phyloP scores from a whole-genome alignment of 2,329 filamentous ascomycete genomes.

The Cryphonectria japonica region DNA sequence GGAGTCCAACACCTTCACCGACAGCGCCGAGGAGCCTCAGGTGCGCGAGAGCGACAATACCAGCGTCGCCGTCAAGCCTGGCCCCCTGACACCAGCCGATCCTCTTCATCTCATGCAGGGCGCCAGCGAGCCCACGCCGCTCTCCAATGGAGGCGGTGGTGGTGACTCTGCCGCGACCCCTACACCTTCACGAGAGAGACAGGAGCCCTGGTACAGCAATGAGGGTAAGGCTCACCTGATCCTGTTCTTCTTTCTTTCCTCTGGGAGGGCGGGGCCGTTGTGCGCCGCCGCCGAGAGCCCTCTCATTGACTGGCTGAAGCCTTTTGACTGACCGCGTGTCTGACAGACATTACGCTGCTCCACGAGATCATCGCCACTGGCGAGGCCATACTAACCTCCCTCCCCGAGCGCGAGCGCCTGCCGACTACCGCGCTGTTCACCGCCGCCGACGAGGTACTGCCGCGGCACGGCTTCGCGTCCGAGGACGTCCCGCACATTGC shows the following conservation, averaged over 20 bases:
- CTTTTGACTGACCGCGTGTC: slow-evolving; percentile 1
- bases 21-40: slow-evolving; percentile 26
- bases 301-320: slow-evolving; percentile 52
- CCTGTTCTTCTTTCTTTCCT: neutral
- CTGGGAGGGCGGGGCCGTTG: slow-evolving; percentile 17
- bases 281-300: neutral
- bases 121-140: slow-evolving; percentile 23
- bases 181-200: slow-evolving; percentile 17
- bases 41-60: slow-evolving; percentile 29
- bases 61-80: slow-evolving; percentile 26
- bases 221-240: slow-evolving; percentile 20
- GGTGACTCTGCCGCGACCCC: slow-evolving; percentile 21
- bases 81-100: neutral
- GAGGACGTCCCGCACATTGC: slow-evolving; percentile 76
- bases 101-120: slow-evolving; percentile 25
- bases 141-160: slow-evolving; percentile 24
- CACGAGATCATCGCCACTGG: slow-evolving; percentile 76
- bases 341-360: slow-evolving; percentile 74
- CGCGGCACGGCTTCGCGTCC: slow-evolving; percentile 69
- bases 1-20: slow-evolving; percentile 28
- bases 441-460: slow-evolving; percentile 79
- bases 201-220: slow-evolving; percentile 28
- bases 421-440: slow-evolving; percentile 79
- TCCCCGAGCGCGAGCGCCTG: slow-evolving; percentile 64
- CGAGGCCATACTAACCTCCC: slow-evolving; percentile 62